Evolutionary conservation across 202 grass and related monocot species (phyloP).

Genomic region (Saccharum hybrid): DNA sequence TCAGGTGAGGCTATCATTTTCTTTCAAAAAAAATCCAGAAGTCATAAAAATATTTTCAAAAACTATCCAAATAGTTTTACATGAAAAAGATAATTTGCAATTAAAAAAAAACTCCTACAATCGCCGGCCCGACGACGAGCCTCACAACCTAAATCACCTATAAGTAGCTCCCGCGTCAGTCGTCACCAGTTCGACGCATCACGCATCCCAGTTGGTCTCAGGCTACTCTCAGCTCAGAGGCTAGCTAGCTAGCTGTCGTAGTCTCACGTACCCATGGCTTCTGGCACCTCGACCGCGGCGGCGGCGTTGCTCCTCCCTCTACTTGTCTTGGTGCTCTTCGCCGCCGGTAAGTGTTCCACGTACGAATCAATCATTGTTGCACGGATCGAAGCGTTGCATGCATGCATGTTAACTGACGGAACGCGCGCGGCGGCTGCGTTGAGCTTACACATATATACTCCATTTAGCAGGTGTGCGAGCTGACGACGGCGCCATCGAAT

Average conservation of each 20-base stretch:
- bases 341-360: background rate
- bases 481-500: background rate
- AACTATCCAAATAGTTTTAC: too few species aligned
- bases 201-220: too few species aligned
- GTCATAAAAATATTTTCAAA: too few species aligned
- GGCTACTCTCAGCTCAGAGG: too few species aligned
- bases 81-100: too few species aligned
- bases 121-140: too few species aligned
- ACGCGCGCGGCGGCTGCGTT: background rate
- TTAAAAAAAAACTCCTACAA: too few species aligned
- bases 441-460: background rate
- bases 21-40: too few species aligned
- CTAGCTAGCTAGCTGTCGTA: background rate
- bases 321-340: background rate
- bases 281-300: background rate
- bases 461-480: background rate
- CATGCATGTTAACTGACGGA: background rate
- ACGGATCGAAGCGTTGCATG: background rate
- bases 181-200: too few species aligned
- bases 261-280: background rate
- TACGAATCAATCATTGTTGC: background rate
- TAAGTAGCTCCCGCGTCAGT: too few species aligned
- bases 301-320: background rate
- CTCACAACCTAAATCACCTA: too few species aligned
- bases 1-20: too few species aligned